Conservation (phyloP, 306 rosid species). For the Begonia masoniana region DNA sequence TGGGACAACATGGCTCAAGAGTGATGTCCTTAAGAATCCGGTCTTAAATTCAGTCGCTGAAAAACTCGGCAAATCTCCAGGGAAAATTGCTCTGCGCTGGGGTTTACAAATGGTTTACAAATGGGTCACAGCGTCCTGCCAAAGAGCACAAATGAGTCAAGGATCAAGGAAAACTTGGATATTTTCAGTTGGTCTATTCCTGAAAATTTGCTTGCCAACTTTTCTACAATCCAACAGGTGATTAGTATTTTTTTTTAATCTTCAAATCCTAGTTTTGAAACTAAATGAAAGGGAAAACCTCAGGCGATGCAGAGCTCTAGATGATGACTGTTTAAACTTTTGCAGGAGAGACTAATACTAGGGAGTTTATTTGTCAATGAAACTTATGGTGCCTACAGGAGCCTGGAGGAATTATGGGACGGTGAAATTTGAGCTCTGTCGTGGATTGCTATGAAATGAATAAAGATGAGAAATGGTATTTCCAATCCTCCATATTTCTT, state of each 20-base stretch:
- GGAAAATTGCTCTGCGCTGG: conserved; percentile 75
- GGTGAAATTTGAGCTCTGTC: conserved; percentile 4
- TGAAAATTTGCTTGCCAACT: conserved; percentile 32
- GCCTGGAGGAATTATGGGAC: conserved; percentile 7
- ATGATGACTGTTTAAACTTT: no score
- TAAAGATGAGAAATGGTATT: not conserved
- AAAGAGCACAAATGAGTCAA: conserved; percentile 52
- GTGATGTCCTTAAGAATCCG: conserved; percentile 48
- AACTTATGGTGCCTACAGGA: not conserved
- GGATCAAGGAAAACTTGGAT: conserved; percentile 57
- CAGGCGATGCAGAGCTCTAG: no score
- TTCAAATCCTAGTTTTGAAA: no score
- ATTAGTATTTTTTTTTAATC: not conserved
- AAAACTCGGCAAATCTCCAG: conserved; percentile 51
- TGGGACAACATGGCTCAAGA: conserved; percentile 42
- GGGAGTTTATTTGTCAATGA: not conserved
- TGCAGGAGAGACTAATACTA: no score
- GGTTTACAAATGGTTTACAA: no score
- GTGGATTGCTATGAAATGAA: not conserved
- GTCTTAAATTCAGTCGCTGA: conserved; percentile 23
- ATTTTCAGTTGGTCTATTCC: conserved; percentile 64
- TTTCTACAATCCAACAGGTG: conserved; percentile 40
- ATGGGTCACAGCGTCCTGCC: conserved; percentile 70
- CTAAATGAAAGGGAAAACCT: no score
- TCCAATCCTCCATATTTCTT: no score